These are phyloP conservation scores for Heritiera littoralis DNA, from an alignment of 345 rosid genomes.

Conservation along the genomic window DNA sequence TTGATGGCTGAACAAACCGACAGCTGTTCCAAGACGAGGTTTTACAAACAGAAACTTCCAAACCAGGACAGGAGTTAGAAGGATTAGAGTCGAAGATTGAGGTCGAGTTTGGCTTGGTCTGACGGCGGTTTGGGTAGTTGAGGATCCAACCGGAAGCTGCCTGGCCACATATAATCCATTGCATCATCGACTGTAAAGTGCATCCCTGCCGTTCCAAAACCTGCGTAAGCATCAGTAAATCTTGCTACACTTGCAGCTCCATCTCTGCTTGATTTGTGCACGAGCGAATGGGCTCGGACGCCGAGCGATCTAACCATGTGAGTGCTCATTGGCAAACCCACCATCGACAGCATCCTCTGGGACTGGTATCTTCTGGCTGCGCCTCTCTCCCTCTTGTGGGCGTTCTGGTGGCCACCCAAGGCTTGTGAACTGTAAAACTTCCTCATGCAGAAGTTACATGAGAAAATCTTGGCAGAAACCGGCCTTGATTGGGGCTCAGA, in stretches of 20 bases:
- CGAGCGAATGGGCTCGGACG: slow-evolving; percentile 54
- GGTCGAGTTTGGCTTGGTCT: slow-evolving; percentile 47
- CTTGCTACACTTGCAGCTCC: slow-evolving; percentile 44
- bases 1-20: slow-evolving; percentile 27
- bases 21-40: slow-evolving; percentile 10
- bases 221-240: slow-evolving; percentile 39
- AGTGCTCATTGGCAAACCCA: slow-evolving; percentile 42
- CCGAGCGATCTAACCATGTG: slow-evolving; percentile 54
- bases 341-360: slow-evolving; percentile 59
- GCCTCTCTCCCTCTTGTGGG: slow-evolving; percentile 78
- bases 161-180: slow-evolving; percentile 66
- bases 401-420: slow-evolving; percentile 81
- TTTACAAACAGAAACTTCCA: slow-evolving; percentile 14
- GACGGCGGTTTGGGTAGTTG: slow-evolving; percentile 37
- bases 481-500: slow-evolving; percentile 38
- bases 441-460: slow-evolving; percentile 74
- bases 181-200: slow-evolving; percentile 45
- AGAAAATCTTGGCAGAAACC: slow-evolving; percentile 48
- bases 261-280: slow-evolving; percentile 53
- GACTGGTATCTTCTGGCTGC: slow-evolving; percentile 64
- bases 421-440: slow-evolving; percentile 80
- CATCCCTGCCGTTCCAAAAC: slow-evolving; percentile 39
- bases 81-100: slow-evolving; percentile 61
- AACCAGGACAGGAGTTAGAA: slow-evolving; percentile 20
- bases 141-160: slow-evolving; percentile 64